phyloP scores from a whole-genome alignment of 1,139 yeast genomes.

The Zhuliangozyma blackwelliae region DNA sequence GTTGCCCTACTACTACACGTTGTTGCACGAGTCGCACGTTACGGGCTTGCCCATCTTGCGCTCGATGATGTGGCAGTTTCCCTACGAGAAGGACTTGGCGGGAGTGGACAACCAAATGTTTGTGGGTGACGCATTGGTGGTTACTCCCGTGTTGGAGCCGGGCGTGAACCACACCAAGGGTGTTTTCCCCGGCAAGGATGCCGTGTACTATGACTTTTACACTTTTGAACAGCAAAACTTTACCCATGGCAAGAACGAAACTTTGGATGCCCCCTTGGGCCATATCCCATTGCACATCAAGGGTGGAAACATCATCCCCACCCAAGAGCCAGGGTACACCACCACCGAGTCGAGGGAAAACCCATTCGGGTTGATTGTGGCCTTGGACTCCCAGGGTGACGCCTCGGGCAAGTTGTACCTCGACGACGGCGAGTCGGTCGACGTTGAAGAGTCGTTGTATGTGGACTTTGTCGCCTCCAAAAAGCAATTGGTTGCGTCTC shows the following conservation, averaged over 20 bases:
- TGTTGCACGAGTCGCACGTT: slow-evolving; percentile 18
- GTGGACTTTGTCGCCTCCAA: slow-evolving; percentile 16
- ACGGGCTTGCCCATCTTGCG: slow-evolving; percentile 19
- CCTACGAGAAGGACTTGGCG: slow-evolving; percentile 13
- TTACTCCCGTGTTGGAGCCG: slow-evolving; percentile 21
- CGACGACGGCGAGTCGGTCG: slow-evolving; percentile 26
- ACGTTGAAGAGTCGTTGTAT: slow-evolving; percentile 14
- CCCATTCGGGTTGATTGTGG: slow-evolving; percentile 25
- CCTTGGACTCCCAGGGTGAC: slow-evolving; percentile 17
- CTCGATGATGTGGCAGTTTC: slow-evolving; percentile 19
- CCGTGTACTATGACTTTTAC: slow-evolving; percentile 32
- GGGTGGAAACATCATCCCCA: slow-evolving; percentile 19
- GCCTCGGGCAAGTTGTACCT: slow-evolving; percentile 18
- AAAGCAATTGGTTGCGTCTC: slow-evolving; percentile 12
- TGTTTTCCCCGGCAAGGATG: slow-evolving; percentile 20
- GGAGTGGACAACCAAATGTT: slow-evolving; percentile 19
- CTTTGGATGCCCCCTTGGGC: slow-evolving; percentile 20
- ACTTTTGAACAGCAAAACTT: slow-evolving; percentile 18
- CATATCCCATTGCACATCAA: slow-evolving; percentile 19
- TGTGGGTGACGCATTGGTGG: slow-evolving; percentile 21
- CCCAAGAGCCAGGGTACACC: slow-evolving; percentile 29
- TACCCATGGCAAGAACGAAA: slow-evolving; percentile 17
- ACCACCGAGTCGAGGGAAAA: slow-evolving; percentile 23
- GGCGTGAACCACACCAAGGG: slow-evolving; percentile 20
- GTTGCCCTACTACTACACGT: slow-evolving; percentile 20